Evolutionary conservation across 257 asterid genomes (phyloP).

Genomic region (Solanum ahanhuiri): DNA sequence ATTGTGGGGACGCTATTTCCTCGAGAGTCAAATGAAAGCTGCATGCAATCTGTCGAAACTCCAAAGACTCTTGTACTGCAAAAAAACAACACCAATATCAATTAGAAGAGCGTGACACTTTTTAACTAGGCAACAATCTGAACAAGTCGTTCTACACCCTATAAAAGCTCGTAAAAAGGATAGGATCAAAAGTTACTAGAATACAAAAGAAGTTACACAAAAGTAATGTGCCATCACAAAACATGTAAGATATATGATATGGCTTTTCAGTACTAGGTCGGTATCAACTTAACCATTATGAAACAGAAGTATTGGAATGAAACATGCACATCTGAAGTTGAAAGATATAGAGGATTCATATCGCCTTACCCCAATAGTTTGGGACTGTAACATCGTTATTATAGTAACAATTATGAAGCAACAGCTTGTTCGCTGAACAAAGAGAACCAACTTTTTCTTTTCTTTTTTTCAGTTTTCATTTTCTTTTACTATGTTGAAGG

Average conservation of each 20-base stretch:
- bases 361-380: not conserved
- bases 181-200: not conserved
- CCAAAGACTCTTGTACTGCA: constrained; percentile 78
- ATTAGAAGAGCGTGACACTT: not conserved
- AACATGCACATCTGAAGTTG: not conserved
- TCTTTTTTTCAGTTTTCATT: not conserved
- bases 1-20: constrained; percentile 85
- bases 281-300: not conserved
- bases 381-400: not conserved
- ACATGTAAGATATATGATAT: not conserved
- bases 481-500: not conserved
- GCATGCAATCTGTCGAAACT: constrained; percentile 92
- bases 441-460: not conserved
- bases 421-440: not conserved
- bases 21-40: constrained; percentile 74
- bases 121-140: not conserved
- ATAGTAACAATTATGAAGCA: not conserved
- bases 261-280: not conserved
- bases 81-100: not conserved
- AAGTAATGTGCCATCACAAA: not conserved
- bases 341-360: not conserved
- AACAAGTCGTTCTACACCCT: not conserved
- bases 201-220: not conserved
- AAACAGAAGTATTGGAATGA: not conserved
- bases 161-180: not conserved